These are phyloP conservation scores for Naematelia aurantialba DNA, from an alignment of 768 basidiomycete genomes.

Conservation along the genomic window DNA sequence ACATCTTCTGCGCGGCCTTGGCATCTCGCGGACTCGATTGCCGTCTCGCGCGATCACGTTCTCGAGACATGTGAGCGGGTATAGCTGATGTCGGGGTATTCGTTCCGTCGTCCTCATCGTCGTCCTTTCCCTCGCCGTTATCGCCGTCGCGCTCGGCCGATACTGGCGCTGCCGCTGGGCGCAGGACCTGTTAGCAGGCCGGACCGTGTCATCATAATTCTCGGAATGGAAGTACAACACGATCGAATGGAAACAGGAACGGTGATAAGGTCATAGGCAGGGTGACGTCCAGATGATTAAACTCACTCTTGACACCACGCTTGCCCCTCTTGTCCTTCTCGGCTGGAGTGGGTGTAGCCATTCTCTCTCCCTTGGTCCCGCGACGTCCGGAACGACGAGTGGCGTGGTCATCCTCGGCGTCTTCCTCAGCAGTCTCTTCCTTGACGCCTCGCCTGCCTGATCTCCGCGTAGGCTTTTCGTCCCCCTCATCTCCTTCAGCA, in stretches of 20 bases:
- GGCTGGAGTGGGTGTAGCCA: slow-evolving; percentile 3
- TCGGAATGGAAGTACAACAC: no score
- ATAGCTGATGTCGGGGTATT: neutral
- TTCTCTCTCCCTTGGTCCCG: slow-evolving; percentile 4
- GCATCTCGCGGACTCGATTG: slow-evolving; percentile 17
- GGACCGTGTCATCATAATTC: slow-evolving; percentile 2
- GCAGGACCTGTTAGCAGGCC: slow-evolving; percentile 21
- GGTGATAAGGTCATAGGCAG: no score
- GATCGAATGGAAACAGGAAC: no score
- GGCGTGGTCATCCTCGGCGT: neutral
- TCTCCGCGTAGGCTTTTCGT: slow-evolving; percentile 23
- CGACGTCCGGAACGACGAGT: neutral
- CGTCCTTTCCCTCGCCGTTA: neutral
- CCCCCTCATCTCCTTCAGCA: slow-evolving; percentile 11
- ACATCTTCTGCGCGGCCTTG: slow-evolving; percentile 65
- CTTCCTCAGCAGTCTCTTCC: slow-evolving; percentile 1
- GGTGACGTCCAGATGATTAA: no score
- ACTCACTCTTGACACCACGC: slow-evolving; percentile 12
- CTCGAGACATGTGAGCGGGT: neutral
- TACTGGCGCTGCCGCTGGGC: slow-evolving; percentile 4
- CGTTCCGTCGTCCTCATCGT: neutral
- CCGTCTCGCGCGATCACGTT: slow-evolving; percentile 3
- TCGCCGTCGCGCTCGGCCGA: neutral
- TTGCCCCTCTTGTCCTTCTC: neutral
- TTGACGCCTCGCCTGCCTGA: slow-evolving; percentile 3